Evolutionary conservation across 768 basidiomycete genomes (phyloP).

Genomic region (Suillus subluteus): DNA sequence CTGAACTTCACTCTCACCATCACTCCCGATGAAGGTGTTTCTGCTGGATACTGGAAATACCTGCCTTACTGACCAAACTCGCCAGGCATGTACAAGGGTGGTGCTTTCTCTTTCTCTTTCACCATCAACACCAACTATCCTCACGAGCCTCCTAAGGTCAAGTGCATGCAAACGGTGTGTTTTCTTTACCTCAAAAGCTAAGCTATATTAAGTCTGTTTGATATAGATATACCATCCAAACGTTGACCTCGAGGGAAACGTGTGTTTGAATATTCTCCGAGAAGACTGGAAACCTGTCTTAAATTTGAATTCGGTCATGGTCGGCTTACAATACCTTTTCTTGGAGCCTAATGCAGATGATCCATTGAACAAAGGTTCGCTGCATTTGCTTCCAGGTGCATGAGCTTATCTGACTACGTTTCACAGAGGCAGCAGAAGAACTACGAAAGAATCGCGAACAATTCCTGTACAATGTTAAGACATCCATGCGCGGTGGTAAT

Average conservation of each 20-base stretch:
- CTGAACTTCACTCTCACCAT: slow-evolving; percentile 97
- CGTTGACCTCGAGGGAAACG: slow-evolving; percentile 96
- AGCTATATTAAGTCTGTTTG: slow-evolving; percentile 13
- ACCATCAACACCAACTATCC: slow-evolving; percentile 98
- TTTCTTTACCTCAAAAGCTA: slow-evolving; percentile 4
- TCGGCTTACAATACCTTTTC: slow-evolving; percentile 97
- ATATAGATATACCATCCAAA: slow-evolving; percentile 97
- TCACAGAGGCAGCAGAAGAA: slow-evolving; percentile 92
- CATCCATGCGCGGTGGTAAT: slow-evolving; percentile 79
- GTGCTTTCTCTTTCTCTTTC: slow-evolving; percentile 92
- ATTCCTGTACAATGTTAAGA: slow-evolving; percentile 85
- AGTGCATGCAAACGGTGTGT: slow-evolving; percentile 89
- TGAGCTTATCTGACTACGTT: slow-evolving; percentile 17
- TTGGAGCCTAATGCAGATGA: slow-evolving; percentile 99
- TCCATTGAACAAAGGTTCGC: slow-evolving; percentile 94
- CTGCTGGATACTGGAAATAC: neutral
- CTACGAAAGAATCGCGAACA: slow-evolving; percentile 85
- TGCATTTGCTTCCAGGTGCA: neutral
- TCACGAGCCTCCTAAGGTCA: slow-evolving; percentile 99
- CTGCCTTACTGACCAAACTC: neutral
- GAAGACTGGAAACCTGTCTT: slow-evolving; percentile 99
- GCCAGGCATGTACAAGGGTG: slow-evolving; percentile 97
- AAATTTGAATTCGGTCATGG: slow-evolving; percentile 97
- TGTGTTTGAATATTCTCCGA: slow-evolving; percentile 96
- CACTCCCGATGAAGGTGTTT: slow-evolving; percentile 92